Percentiles rank a stretch among this genome's conserved stretches.
phyloP scores from a whole-genome alignment of 225 moss, liverwort and hornwort species.

The Physcomitrium patens region DNA sequence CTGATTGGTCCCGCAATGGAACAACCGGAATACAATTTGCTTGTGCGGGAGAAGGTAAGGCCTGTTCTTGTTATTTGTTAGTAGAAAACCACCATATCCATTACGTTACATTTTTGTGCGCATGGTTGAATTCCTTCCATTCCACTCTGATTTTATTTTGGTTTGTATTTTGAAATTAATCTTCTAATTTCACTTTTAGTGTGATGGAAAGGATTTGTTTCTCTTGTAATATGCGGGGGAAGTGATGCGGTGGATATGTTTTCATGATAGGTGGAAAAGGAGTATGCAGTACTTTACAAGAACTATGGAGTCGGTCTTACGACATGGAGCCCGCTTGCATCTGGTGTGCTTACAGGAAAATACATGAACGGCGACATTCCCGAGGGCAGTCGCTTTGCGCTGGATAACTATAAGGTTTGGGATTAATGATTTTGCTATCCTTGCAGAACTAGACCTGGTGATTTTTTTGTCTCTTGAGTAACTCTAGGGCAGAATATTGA shows the following conservation, averaged over 20 bases:
- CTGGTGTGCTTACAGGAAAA: constrained; percentile 91
- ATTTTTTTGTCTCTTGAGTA: not conserved
- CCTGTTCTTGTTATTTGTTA: not conserved
- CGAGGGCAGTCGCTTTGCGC: constrained; percentile 73
- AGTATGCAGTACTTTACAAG: constrained; percentile 81
- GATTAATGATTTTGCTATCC: not conserved
- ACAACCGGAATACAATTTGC: constrained; percentile 91
- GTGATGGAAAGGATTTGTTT: not conserved
- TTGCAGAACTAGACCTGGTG: not conserved
- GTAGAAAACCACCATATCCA: no score
- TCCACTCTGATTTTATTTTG: no score
- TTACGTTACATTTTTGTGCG: no score
- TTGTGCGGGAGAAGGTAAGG: constrained; percentile 72
- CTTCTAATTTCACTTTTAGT: not conserved
- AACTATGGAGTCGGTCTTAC: constrained; percentile 88
- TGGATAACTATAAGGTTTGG: constrained; percentile 79
- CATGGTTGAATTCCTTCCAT: no score
- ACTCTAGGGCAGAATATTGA: not conserved
- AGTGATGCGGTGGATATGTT: constrained; percentile 20
- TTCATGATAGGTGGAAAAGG: constrained; percentile 69
- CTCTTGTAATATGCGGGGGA: constrained; percentile 5
- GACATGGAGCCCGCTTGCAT: constrained; percentile 97
- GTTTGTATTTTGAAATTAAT: not conserved
- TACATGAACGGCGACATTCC: constrained; percentile 76
- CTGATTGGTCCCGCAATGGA: constrained; percentile 87